Base-by-base conservation (phyloP, 129 eudicot genomes). In the Arctium lappa region DNA sequence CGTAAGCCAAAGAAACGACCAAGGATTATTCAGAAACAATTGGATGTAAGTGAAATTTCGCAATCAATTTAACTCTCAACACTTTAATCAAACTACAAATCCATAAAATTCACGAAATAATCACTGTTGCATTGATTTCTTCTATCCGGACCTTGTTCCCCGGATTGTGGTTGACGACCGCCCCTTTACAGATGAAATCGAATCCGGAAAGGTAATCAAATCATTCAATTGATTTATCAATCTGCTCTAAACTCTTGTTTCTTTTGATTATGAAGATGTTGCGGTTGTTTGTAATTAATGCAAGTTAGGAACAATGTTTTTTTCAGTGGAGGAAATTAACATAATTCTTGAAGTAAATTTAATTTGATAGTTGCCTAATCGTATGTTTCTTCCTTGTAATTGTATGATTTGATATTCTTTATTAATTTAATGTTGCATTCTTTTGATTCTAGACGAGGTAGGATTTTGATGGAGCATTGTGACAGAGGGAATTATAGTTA, bases 1-100 rank as follows among this genome's bases (percentile, higher is more conserved):
- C 91, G 94, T 31, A 75, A 93, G 39, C 97, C 97, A 1, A 91
- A 87, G 86, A 94, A 94, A 80, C 89, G 97, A 7, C 83, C 96
- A 0, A 80, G 77, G 79, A 29, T 5, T 68, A 78, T 92, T 39
- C 98, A 91, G 76, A 92, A 77, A 50, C 86, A 86, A 79, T 82
- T 94, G 79, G 97, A 94, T 83, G 98, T 94, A 86, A 84, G 80
- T 83, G 7, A 34, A 0, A 39, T 36, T 79, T 30, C 22, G 0
- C 22, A 16, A 37, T 27, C 8, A 36, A 18, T 75, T 34, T 38
- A 30, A 72, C 46, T 80, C 36, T 10, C 9, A 2, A 30, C 74
- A 50, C 69, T 82, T 32, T 46, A 2, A 6, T 38, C 60, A 62
- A 6, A 56, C 53, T 50, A 44, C 11, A 10, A 36, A 34, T 50